phyloP scores from a whole-genome alignment of 768 basidiomycete genomes.

The Tephrocybe sp. region DNA sequence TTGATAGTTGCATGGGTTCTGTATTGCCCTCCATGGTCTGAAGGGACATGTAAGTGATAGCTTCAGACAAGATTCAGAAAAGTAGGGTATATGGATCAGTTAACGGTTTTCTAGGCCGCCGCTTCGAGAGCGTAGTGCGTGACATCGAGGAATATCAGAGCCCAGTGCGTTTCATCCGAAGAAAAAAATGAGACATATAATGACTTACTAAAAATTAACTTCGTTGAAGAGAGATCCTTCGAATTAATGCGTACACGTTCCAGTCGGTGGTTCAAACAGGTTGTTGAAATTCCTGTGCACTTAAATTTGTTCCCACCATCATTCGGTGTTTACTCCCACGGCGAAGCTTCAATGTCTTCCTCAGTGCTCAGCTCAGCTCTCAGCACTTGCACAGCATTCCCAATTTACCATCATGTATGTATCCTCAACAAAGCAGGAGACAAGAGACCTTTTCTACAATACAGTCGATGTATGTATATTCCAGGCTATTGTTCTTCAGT shows the following conservation, averaged over 20 bases:
- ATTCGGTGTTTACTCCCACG: no score
- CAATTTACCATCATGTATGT: no score
- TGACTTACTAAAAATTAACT: constrained; percentile 2
- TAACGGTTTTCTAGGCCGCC: constrained; percentile 35
- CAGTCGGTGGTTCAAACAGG: no score
- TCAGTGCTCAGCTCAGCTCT: no score
- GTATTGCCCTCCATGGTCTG: constrained; percentile 5
- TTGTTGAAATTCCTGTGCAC: no score
- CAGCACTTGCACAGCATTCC: not conserved
- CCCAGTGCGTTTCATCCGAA: constrained; percentile 59
- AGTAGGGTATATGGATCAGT: constrained; percentile 10
- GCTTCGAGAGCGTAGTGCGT: constrained; percentile 30
- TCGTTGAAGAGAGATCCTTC: no score
- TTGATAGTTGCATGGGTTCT: constrained; percentile 1
- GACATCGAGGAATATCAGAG: constrained; percentile 38
- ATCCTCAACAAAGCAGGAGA: constrained; percentile 12
- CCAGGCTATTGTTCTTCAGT: not conserved
- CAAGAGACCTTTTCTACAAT: constrained; percentile 19
- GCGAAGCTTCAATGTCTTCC: no score
- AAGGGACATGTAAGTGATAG: not conserved
- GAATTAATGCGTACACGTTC: no score
- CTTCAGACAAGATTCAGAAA: no score
- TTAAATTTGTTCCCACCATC: no score
- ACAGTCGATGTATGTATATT: constrained; percentile 17
- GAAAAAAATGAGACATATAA: constrained; percentile 3